Evolutionary conservation across 2,329 filamentous ascomycete species (phyloP).

Genomic region (Sporothrix curviconia): DNA sequence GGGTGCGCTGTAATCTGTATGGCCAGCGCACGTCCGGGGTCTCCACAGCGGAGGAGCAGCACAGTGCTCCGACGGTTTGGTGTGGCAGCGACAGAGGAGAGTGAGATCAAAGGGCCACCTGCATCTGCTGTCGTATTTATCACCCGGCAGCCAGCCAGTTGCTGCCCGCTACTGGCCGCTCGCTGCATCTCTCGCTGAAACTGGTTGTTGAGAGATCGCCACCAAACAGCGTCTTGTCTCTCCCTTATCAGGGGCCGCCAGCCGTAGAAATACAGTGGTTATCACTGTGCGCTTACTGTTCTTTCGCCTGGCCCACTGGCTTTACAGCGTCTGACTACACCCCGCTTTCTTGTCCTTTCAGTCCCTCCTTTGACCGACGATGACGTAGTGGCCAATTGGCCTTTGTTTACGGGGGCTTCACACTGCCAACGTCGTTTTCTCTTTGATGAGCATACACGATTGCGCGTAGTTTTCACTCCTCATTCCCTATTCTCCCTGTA

Average conservation of each 20-base stretch:
- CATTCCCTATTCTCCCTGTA: too few relatives aligned
- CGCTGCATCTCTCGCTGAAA: constrained; percentile 21
- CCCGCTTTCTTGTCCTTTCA: constrained; percentile 5
- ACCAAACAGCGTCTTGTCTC: background rate
- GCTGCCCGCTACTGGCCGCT: background rate
- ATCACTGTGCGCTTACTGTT: background rate
- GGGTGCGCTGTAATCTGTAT: too few relatives aligned
- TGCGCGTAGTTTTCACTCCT: too few relatives aligned
- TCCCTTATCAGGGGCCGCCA: background rate
- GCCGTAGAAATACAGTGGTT: constrained; percentile 1
- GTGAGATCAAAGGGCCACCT: background rate
- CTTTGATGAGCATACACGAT: background rate
- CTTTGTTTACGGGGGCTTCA: background rate
- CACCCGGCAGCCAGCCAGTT: constrained; percentile 8
- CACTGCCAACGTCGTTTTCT: too few relatives aligned
- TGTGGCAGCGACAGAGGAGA: background rate
- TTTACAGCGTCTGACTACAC: background rate
- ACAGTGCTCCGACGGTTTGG: constrained; percentile 3
- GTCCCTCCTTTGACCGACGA: background rate
- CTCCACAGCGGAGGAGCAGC: background rate
- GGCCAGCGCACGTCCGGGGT: too few relatives aligned
- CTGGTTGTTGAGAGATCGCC: background rate
- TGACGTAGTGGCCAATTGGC: background rate
- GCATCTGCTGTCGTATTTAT: constrained; percentile 3
- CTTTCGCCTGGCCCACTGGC: background rate